Evolutionary conservation across 345 rosid species (phyloP), one percentile per base, ranked within the genome.

Genomic region (Salix arbutifolia): DNA sequence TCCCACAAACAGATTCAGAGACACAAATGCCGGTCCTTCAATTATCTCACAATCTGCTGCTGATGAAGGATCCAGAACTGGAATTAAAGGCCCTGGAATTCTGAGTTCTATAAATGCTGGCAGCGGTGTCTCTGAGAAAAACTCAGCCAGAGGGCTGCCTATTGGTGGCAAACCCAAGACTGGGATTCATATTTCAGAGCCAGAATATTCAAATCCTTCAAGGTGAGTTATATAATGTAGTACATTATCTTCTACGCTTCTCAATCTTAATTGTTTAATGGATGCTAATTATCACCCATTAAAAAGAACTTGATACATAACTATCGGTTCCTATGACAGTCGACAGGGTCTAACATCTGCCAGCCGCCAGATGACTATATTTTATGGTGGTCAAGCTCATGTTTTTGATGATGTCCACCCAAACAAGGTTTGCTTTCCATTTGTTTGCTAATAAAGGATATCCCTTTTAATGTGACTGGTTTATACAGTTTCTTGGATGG

Each of bases 31-130:
- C 11, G 81, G 86, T 65, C 78, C 90, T 30, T 90, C 94, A 37
- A 56, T 88, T 61, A 84, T 91, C 56, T 78, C 91, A 58, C 96
- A 90, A 46, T 80, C 92, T 68, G 98, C 97, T 85, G 99, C 98
- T 62, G 99, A 96, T 84, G 99, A 96, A 91, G 99, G 99, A 67
- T 93, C 99, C n/a, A 88, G 99, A 81, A 96, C 98, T 38, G 99
- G 98, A 74, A 90, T 88, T 77, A 93, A 90, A 84, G 94, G 96
- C 40, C 85, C 96, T 12, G 80, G 88, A 67, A 81, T 89, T 84
- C 84, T 85, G 78, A 93, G 84, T 78, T 84, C 92, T 52, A 80
- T 83, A 37, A 81, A 77, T 82, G 81, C 85, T 35, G 79, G 80
- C 44, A 71, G 73, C 25, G 73, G 83, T 28, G 65, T 25, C 35